Evolutionary conservation across 2,329 filamentous ascomycete species (phyloP), one percentile per base, ranked within the genome.

Genomic region (Ceratocystis smalleyi): DNA sequence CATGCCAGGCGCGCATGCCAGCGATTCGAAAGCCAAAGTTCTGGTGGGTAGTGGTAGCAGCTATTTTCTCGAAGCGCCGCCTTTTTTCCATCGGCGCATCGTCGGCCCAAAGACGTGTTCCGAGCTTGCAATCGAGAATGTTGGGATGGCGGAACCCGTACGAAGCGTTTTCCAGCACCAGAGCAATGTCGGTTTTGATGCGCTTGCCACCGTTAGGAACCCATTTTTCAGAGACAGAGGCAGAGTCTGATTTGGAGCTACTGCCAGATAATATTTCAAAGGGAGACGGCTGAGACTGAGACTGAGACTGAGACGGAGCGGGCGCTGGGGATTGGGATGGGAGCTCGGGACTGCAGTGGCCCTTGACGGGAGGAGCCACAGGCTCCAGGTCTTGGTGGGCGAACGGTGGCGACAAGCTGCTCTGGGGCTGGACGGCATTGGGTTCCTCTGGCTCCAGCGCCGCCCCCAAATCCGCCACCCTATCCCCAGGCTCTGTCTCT

Each of bases 111-210:
- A 99, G 77, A 40, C 89, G 82, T 61, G 85, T 81, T 54, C 94
- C 94, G 22, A 99, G 83, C 76, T 99, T 99, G 68, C 95, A 83
- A 72, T 99, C 94, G 65, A 99, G 78, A 6, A 99, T 90, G 70
- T 96, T 97, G 5, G 94, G 90, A 66, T 83, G 82, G 70, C 82
- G 83, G 77, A 91, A 97, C 0, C 89, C 90, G 68, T 83, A 81
- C 0, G 90, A 85, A 5, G 89, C 82, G 72, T 96, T 96, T 71
- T 91, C 87, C 32, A 97, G 78, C 12, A 95, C 91, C 19, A 96
- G 85, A 1, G 89, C 88, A 64, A 84, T 79, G 64, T 91, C 85
- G 0, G 91, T 96, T 27, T 83, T 79, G 67, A 97, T 91, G 70
- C 77, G 81, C 64, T 77, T 77, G 57, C 74, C 77, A 68, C 78